A percentile compares a stretch with the other conserved stretches of the same genome.
These are phyloP conservation scores for Syncephalastrum contaminatum DNA, from an alignment of 371 early-diverging fungal genomes.

Conservation along the genomic window DNA sequence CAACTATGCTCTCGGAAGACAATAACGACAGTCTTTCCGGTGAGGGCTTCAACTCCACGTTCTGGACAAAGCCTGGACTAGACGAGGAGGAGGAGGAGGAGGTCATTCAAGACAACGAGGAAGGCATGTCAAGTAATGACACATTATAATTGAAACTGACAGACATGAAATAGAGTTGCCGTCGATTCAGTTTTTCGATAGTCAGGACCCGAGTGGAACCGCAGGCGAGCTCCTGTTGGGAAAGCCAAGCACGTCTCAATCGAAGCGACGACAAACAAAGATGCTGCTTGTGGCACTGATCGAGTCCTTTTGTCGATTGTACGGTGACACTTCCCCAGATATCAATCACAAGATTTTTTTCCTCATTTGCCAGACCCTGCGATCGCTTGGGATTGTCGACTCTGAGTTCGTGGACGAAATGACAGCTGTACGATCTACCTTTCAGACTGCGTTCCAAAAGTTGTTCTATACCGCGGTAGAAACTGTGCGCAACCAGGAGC, in stretches of 20 bases:
- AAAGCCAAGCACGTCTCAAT: neutral
- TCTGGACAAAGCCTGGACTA: too few relatives aligned
- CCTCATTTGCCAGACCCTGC: conserved; percentile 64
- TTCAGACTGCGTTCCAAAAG: conserved; percentile 80
- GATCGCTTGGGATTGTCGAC: conserved; percentile 74
- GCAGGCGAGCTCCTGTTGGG: too few relatives aligned
- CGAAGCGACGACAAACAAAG: conserved; percentile 63
- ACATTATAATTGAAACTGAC: too few relatives aligned
- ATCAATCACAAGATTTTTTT: conserved; percentile 81
- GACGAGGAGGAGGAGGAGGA: too few relatives aligned
- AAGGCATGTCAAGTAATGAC: too few relatives aligned
- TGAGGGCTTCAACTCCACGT: too few relatives aligned
- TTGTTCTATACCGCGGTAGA: conserved; percentile 78
- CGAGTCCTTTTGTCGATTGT: conserved; percentile 85
- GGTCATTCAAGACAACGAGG: too few relatives aligned
- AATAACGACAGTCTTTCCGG: too few relatives aligned
- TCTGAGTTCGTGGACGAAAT: conserved; percentile 81
- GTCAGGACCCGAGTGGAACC: too few relatives aligned
- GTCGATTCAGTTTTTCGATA: too few relatives aligned
- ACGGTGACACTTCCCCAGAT: conserved; percentile 76
- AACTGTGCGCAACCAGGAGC: conserved; percentile 50
- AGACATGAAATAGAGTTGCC: too few relatives aligned
- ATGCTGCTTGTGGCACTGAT: conserved; percentile 74
- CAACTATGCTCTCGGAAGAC: too few relatives aligned
- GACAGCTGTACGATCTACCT: conserved; percentile 73